These are phyloP conservation scores for Trifolium pratense DNA, from an alignment of 306 rosid genomes.

Conservation along the genomic window DNA sequence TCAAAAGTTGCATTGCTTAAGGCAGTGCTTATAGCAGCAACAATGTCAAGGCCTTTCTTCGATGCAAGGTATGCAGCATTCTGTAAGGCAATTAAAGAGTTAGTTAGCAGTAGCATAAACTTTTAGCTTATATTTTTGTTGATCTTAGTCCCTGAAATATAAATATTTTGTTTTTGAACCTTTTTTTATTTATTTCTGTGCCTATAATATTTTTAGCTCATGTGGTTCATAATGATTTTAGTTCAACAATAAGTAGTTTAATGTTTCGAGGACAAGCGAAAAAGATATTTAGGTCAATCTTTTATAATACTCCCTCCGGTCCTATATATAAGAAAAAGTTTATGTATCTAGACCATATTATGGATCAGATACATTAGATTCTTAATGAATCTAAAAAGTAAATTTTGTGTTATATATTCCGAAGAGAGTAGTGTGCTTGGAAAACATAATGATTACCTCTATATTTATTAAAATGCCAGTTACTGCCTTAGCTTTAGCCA, in stretches of 20 bases:
- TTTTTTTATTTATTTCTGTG: no score
- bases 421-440: background rate
- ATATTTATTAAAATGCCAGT: conserved; percentile 70
- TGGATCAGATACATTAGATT: no score
- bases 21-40: conserved; percentile 55
- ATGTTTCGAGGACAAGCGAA: background rate
- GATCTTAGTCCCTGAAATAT: background rate
- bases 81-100: conserved; percentile 47
- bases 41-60: conserved; percentile 72
- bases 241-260: no score
- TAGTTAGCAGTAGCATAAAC: background rate
- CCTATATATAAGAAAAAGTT: no score
- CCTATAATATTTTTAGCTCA: no score
- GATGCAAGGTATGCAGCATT: conserved; percentile 84
- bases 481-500: conserved; percentile 77
- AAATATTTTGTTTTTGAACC: background rate
- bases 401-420: no score
- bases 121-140: background rate
- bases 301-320: no score
- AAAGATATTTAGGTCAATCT: background rate
- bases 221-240: no score
- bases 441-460: conserved; percentile 41
- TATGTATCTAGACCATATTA: no score
- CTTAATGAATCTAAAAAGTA: no score
- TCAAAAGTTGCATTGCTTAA: conserved; percentile 71